Base-by-base conservation (phyloP, 2,329 filamentous ascomycete genomes). In the Rugonectria rugulosa region DNA sequence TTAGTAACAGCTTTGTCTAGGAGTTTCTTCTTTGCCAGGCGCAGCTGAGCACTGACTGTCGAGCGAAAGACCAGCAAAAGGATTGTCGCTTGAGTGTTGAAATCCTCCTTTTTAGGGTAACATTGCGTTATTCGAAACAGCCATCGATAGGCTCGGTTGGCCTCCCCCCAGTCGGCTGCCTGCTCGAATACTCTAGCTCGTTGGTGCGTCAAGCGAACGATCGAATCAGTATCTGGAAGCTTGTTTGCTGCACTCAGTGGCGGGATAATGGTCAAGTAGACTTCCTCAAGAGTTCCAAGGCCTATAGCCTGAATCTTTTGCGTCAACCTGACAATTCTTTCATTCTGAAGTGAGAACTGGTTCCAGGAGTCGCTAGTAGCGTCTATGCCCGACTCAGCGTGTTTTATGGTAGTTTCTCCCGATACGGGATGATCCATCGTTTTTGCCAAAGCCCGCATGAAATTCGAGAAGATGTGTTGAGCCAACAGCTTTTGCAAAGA, bases 191-290 rank as follows among this genome's bases (percentile, higher is more conserved):
- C 42, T 37, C 42, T 43, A 5, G 62, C 52, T 9, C 57, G 48
- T 43, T 63, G 6, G 10, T 45, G 45, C 10, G 60, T 46, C 53
- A 46, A 53, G 10, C 59, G 27, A 14, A 59, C n/a, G 21, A 64
- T 55, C 1, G 14, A 24, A 36, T 59, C 44, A 15, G 46, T 9
- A 23, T 23, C 31, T 9, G 63, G 59, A 17, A 66, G 59, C 26
- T 44, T 61, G 5, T 56, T 14, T 12, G 49, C 20, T 10, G 14
- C 26, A 27, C 64, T 65, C 5, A 72, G 55, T 1, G 68, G 64
- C 24, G 70, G 68, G 26, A 72, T 64, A 21, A 70, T 69, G 51
- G 62, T 59, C 47, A 67, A 53, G 37, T 68, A 70, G 12, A 67
- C 53, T 17, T 72, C 8, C 6, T 42, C 38, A 3, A 36, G 31